A percentile compares a stretch with the other conserved stretches of the same genome.
phyloP scores from a whole-genome alignment of 2,329 filamentous ascomycete genomes.

The Fusarium udum region DNA sequence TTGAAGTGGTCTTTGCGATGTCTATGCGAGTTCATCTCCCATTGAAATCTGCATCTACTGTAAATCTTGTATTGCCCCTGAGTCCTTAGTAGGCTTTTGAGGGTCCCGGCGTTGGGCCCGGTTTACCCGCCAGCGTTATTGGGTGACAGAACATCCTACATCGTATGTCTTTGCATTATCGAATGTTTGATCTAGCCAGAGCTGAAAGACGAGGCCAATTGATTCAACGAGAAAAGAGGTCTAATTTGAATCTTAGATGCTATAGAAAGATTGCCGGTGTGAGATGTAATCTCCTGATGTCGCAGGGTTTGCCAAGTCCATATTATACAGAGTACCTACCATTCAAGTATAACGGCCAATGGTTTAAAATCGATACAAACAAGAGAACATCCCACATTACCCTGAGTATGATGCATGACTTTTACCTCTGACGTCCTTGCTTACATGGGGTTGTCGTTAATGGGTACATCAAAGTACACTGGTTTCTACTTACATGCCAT shows the following conservation, averaged over 20 bases:
- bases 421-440: neutral
- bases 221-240: neutral
- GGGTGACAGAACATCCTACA: constrained; percentile 17
- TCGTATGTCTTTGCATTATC: constrained; percentile 26
- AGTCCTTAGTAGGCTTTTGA: constrained; percentile 1
- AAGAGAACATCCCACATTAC: neutral
- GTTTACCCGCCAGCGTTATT: constrained; percentile 29
- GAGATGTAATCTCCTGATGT: neutral
- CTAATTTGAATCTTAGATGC: neutral
- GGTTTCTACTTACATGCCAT: neutral
- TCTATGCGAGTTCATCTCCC: constrained; percentile 20
- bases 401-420: neutral
- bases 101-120: constrained; percentile 19
- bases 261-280: neutral
- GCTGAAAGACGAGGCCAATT: neutral
- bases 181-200: constrained; percentile 6
- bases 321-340: neutral
- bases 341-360: neutral
- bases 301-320: neutral
- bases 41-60: constrained; percentile 11
- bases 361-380: neutral
- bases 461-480: neutral
- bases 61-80: constrained; percentile 19
- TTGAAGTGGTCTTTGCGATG: constrained; percentile 18
- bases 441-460: neutral